Evolutionary conservation across 1,139 yeast genomes (phyloP), one percentile per base, ranked within the genome.

Genomic region (Citeromyces hawaiiensis): DNA sequence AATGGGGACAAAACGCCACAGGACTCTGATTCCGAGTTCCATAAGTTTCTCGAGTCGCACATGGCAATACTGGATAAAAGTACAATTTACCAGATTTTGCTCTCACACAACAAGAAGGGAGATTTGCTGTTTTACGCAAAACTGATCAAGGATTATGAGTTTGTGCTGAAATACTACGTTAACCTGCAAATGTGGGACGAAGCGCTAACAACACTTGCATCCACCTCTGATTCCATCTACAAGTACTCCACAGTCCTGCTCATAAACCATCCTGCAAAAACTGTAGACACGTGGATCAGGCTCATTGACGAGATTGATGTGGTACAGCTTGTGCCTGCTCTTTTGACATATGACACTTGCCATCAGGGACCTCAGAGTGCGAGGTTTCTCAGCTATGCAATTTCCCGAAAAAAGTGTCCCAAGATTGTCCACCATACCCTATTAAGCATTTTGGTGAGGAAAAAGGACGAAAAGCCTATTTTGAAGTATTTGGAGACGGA

Each of bases 201-300:
- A 42, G 83, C 95, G 0, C 56, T 87, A 38, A 70, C 71, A 40
- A 70, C 76, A 0, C 55, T 86, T 38, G 44, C 61, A 2, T 61
- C 65, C 36, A 72, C 72, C 43, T 61, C 66, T 18, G 67, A 72
- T 37, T 55, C 73, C 8, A 68, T 82, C 3, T 86, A 86, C 57
- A 68, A 71, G 43, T 76, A 76, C 44, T 68, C 96, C 0, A 76
- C 82, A 0, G 76, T 77, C 0, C 56, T 91, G 34, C 57, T 91
- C 42, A 64, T 78, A 4, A 83, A 85, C 49, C 60, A 72, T 8
- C 91, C 99, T 0, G 63, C 63, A 31, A 69, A 67, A 11, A 85
- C 96, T 0, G 74, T 83, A 1, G 83, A 81, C 36, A 68, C 83
- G 0, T 91, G 96, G 97, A 69, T 83, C 52, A 68, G 79, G 42